These are phyloP conservation scores for Diaporthe sp. DNA, from an alignment of 2,329 filamentous ascomycete species.

Conservation along the genomic window DNA sequence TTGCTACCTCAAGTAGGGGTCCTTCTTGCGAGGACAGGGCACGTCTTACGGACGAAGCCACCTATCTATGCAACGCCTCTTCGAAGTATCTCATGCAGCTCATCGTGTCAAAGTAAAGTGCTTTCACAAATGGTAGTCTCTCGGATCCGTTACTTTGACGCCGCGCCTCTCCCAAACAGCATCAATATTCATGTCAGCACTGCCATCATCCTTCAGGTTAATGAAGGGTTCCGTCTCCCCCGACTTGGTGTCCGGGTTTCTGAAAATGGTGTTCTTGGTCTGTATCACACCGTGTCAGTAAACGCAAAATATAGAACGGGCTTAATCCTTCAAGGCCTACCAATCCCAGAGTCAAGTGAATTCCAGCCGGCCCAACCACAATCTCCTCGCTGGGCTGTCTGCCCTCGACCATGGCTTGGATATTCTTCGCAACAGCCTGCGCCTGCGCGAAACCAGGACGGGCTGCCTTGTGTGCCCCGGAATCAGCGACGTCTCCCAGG, in stretches of 20 bases:
- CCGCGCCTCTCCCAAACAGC: constrained; percentile 47
- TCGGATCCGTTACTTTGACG: constrained; percentile 43
- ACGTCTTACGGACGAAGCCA: background rate
- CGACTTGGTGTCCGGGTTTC: constrained; percentile 46
- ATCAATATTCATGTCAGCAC: constrained; percentile 49
- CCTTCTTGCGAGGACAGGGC: background rate
- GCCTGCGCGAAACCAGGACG: constrained; percentile 59
- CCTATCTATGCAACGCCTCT: background rate
- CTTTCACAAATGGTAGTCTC: constrained; percentile 48
- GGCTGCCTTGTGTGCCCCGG: constrained; percentile 57
- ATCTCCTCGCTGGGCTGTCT: constrained; percentile 46
- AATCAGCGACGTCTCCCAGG: constrained; percentile 64
- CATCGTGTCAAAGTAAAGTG: rapidly evolving
- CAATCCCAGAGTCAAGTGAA: constrained; percentile 57
- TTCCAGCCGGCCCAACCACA: constrained; percentile 50
- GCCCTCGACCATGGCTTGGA: constrained; percentile 55
- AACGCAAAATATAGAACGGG: background rate
- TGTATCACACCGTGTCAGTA: constrained; percentile 28
- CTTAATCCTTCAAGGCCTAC: constrained; percentile 38
- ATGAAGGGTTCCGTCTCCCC: constrained; percentile 46
- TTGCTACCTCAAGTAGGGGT: background rate
- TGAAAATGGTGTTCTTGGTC: constrained; percentile 49
- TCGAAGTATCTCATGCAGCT: background rate
- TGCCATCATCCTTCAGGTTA: constrained; percentile 48
- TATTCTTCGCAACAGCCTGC: constrained; percentile 58